Evolutionary conservation across 345 rosid genomes (phyloP), one percentile per base, ranked within the genome.

Genomic region (Adansonia digitata): DNA sequence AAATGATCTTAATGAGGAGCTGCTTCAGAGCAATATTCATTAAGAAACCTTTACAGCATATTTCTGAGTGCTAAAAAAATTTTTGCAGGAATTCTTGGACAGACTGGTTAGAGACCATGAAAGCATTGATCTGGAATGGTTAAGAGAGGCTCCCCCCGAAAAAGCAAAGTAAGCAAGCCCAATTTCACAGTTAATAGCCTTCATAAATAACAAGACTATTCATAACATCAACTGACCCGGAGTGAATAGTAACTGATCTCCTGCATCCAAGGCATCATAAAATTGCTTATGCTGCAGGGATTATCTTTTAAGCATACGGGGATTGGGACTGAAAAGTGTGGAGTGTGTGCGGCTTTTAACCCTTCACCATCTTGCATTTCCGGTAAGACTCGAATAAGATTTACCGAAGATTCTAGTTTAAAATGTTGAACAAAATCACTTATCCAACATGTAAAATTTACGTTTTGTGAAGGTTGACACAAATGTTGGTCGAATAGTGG

Each of bases 401-500:
- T 71, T 76, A 74, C 66, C 48, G 22, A 42, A 39, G 49, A 60
- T 31, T 79, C 49, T 12, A 72, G 63, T 69, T 75, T n/a, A 51
- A 57, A 34, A 63, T 52, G 24, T n/a, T n/a, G n/a, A n/a, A 67
- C 71, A 71, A 74, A 70, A 75, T 20, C 11, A n/a, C 52, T 67
- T 42, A 70, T 46, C 46, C 22, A 57, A 35, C 24, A 39, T 78
- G 3, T 55, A 20, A n/a, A n/a, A 49, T 63, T 73, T 69, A 70
- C 75, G 42, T 69, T 82, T 42, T 68, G 34, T 64, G 75, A 87
- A 94, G 98, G 98, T 94, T 63, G 98, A 92, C 82, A 94, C 97
- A 2, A 92, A 94, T 78, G 98, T 94, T 22, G 98, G 98, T 75
- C 90, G 97, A 45, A 94, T 94, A 75, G 98, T 98, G 7, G 98